phyloP scores from a whole-genome alignment of 2,329 filamentous ascomycete genomes.

The Colletotrichum coccodes region DNA sequence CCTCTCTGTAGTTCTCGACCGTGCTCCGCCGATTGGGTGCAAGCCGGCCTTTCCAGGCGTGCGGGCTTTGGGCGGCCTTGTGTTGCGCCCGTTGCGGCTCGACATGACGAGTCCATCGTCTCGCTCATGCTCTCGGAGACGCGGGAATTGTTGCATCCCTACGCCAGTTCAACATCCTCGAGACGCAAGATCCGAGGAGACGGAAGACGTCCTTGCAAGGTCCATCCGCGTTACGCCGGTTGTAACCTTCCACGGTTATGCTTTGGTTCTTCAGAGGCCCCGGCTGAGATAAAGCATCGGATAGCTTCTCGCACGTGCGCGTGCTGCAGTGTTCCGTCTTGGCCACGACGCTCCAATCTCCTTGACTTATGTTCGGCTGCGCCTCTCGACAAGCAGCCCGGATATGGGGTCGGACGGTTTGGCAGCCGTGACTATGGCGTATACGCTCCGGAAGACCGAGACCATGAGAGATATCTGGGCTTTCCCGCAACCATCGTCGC shows the following conservation, averaged over 20 bases:
- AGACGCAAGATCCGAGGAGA: not conserved
- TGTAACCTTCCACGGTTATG: not conserved
- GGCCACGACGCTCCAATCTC: no score
- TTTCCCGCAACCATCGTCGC: no score
- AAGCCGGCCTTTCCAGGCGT: no score
- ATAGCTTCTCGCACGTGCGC: not conserved
- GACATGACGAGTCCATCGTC: constrained; percentile 8
- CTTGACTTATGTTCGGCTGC: no score
- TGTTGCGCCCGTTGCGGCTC: not conserved
- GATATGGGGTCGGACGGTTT: no score
- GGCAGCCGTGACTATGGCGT: no score
- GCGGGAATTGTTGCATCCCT: not conserved
- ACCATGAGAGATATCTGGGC: no score
- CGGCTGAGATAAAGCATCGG: not conserved
- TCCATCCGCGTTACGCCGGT: not conserved
- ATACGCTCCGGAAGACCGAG: no score
- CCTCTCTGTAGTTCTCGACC: constrained; percentile 20
- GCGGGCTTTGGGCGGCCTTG: not conserved
- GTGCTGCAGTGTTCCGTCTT: no score
- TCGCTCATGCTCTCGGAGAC: constrained; percentile 29
- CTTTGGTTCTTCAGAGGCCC: not conserved
- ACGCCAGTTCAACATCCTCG: not conserved
- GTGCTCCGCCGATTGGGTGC: not conserved
- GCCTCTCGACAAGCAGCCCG: no score
- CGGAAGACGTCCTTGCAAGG: not conserved